Base-by-base conservation (phyloP, 176 grass and related monocot species). In the Musa beccarii region DNA sequence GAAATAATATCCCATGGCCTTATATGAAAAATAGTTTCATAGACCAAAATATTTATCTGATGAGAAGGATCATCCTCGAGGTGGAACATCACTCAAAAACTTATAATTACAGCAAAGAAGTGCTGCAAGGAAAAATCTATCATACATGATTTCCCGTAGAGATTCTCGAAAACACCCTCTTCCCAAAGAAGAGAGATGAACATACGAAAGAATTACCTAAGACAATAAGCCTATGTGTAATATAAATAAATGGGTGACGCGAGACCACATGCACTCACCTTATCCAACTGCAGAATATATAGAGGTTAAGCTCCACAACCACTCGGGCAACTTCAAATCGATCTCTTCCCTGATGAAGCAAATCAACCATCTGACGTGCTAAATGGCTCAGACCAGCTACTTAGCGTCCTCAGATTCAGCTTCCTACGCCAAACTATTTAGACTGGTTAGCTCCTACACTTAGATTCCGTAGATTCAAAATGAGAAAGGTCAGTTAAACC, bases 141-240 rank as follows among this genome's bases (percentile, higher is more conserved):
- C 55, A 79, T 79, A 79, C 77, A 79, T 10, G 66, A 15, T 17
- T 69, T 29, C 49, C 21, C 52, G 14, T 63, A 22, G 59, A 28
- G 71, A 51, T 17, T 11, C 11, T 66, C 4, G 10, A 79, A 9
- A n/a, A 26, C 22, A 15, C 14, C 68, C 50, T 59, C 74, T 51
- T 54, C 26, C 69, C 81, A 73, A 19, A 72, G 63, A 34, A 62
- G 68, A 79, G 83, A 84, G 81, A 74, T 87, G 71, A 69, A 79
- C 79, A 83, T 76, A 88, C 24, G 10, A 84, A 89, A 81, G 90
- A 92, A 92, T 92, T 43, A 85, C 84, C 79, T 89, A 78, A 71
- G 72, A 89, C 74, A 84, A 71, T 82, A 80, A 84, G 56, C 79
- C 82, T 73, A 75, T 74, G 65, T 2, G 68, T 72, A 57, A 61